phyloP scores from a whole-genome alignment of 2,329 filamentous ascomycete genomes.

The Decorospora gaudefroyi region DNA sequence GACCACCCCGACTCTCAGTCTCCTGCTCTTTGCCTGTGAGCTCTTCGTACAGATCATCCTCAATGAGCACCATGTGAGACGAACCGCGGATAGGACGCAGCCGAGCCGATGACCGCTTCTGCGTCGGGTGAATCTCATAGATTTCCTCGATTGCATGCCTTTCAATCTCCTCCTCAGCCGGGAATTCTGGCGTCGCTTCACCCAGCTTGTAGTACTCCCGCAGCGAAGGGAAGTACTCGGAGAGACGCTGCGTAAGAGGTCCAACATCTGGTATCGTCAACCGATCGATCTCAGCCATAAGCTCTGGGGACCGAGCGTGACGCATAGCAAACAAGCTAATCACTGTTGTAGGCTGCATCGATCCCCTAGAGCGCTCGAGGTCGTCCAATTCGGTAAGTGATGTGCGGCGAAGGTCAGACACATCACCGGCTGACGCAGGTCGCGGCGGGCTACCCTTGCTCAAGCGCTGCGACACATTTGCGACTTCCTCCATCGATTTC shows the following conservation, averaged over 20 bases:
- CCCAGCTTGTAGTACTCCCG: conserved; percentile 47
- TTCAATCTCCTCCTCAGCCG: conserved; percentile 45
- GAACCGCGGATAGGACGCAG: conserved; percentile 43
- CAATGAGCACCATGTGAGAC: conserved; percentile 39
- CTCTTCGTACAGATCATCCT: conserved; percentile 44
- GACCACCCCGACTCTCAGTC: conserved; percentile 2
- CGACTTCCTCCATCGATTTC: conserved; percentile 45
- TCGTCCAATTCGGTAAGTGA: conserved; percentile 53
- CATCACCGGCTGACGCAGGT: conserved; percentile 42
- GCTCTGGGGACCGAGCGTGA: conserved; percentile 48
- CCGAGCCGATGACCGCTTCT: conserved; percentile 43
- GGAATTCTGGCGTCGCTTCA: conserved; percentile 42
- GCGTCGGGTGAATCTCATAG: conserved; percentile 35
- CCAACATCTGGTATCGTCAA: conserved; percentile 54
- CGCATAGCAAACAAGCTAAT: conserved; percentile 20
- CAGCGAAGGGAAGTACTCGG: conserved; percentile 53
- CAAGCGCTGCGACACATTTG: conserved; percentile 35
- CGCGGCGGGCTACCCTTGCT: conserved; percentile 42
- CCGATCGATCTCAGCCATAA: conserved; percentile 52
- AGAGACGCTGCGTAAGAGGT: conserved; percentile 53
- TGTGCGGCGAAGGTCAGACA: conserved; percentile 53
- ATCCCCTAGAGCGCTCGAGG: conserved; percentile 24
- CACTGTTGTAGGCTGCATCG: conserved; percentile 14
- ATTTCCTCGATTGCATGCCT: conserved; percentile 43
- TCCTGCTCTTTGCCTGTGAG: conserved; percentile 32